Evolutionary conservation across 2,329 filamentous ascomycete species (phyloP).

Genomic region (Amphichorda felina): DNA sequence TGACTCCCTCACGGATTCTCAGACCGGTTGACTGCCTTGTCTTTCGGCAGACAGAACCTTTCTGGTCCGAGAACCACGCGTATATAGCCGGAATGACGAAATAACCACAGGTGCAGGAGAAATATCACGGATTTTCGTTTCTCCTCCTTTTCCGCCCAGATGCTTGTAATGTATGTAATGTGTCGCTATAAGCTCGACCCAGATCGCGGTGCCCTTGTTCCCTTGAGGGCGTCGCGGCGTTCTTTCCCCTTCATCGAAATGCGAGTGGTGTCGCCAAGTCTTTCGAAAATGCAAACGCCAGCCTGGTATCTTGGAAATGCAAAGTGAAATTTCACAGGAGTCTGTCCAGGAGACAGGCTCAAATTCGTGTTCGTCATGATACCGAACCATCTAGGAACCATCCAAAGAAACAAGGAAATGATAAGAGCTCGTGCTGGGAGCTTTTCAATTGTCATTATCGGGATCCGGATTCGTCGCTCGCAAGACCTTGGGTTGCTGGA

Average conservation of each 20-base stretch:
- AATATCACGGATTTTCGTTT: no score
- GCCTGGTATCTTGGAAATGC: slow-evolving; percentile 21
- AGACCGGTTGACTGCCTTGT: no score
- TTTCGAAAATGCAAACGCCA: slow-evolving; percentile 2
- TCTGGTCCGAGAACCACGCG: no score
- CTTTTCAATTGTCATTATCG: slow-evolving; percentile 5
- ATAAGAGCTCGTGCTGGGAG: neutral
- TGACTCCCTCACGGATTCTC: no score
- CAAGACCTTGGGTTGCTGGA: slow-evolving; percentile 44
- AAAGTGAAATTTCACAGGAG: slow-evolving; percentile 10
- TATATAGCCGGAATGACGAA: no score
- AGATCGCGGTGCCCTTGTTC: no score
- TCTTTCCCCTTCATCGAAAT: no score
- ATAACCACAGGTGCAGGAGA: no score
- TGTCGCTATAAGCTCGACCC: neutral
- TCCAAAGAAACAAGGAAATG: neutral
- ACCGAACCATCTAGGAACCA: slow-evolving; percentile 11
- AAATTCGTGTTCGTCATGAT: slow-evolving; percentile 20
- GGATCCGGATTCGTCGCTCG: slow-evolving; percentile 52
- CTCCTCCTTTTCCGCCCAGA: neutral
- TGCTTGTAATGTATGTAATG: neutral
- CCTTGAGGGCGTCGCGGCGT: no score
- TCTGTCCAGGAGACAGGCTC: slow-evolving; percentile 7
- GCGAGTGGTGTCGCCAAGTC: no score
- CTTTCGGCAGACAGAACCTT: no score